phyloP scores from a whole-genome alignment of 805 yeast species.

The Metschnikowia cerradonensis region DNA sequence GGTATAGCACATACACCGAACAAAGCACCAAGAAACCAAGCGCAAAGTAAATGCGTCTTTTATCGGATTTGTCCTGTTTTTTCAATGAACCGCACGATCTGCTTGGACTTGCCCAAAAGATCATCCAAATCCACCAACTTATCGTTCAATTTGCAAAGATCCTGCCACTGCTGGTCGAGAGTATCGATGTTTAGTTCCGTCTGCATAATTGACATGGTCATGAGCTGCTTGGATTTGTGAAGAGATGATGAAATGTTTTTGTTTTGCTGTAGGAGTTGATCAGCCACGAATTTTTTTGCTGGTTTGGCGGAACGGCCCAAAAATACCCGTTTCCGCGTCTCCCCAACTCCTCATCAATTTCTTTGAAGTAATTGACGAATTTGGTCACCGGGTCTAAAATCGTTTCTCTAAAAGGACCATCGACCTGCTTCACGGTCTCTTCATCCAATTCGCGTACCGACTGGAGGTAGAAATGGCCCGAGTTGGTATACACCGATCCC shows the following conservation, averaged over 20 bases:
- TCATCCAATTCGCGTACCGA: conserved; percentile 73
- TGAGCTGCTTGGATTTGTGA: conserved; percentile 45
- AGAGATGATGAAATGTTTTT: conserved; percentile 43
- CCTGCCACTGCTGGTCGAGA: conserved; percentile 43
- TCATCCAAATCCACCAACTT: conserved; percentile 39
- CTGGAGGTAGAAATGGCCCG: conserved; percentile 66
- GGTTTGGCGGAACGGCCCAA: conserved; percentile 8
- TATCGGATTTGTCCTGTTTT: conserved; percentile 48
- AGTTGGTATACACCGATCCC: conserved; percentile 51
- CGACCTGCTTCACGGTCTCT: conserved; percentile 76
- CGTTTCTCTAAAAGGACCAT: conserved; percentile 81
- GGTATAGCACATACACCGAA: conserved; percentile 48
- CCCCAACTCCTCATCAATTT: conserved; percentile 58
- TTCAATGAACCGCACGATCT: conserved; percentile 48
- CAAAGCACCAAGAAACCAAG: conserved; percentile 43
- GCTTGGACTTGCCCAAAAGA: conserved; percentile 39
- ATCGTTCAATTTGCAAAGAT: conserved; percentile 37
- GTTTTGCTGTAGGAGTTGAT: conserved; percentile 44
- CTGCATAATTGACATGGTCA: conserved; percentile 48
- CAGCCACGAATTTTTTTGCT: conserved; percentile 27
- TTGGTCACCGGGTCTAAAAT: conserved; percentile 74
- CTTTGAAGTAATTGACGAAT: conserved; percentile 64
- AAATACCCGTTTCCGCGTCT: conserved; percentile 4
- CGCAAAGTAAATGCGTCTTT: conserved; percentile 45
- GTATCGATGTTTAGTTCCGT: conserved; percentile 49